A percentile compares a stretch with the other conserved stretches of the same genome.
Conservation (phyloP, 2,329 filamentous ascomycete species). For the Aureobasidium sp. region DNA sequence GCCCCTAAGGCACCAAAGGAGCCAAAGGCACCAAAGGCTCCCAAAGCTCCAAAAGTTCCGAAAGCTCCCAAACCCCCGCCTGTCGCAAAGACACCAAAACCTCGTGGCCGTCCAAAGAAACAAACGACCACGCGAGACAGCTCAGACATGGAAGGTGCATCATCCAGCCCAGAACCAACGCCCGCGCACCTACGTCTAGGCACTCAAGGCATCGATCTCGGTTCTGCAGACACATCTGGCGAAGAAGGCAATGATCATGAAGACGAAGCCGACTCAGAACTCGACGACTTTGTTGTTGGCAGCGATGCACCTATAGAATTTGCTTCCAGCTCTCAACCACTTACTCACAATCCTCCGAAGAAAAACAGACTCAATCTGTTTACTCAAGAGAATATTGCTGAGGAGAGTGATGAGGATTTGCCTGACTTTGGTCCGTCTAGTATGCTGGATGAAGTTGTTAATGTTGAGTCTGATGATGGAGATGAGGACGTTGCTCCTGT, state of each 20-base stretch:
- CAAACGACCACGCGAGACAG: background rate
- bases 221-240: constrained; percentile 35
- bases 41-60: background rate
- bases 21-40: constrained; percentile 13
- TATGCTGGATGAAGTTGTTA: background rate
- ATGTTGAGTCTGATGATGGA: background rate
- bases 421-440: background rate
- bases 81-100: background rate
- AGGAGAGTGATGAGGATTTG: constrained; percentile 13
- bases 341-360: constrained; percentile 1
- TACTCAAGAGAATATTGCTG: constrained; percentile 10
- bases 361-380: constrained; percentile 3
- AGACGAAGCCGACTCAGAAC: constrained; percentile 35
- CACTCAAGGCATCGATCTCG: constrained; percentile 31
- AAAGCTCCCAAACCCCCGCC: background rate
- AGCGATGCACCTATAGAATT: constrained; percentile 31
- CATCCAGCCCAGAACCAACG: constrained; percentile 26
- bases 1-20: constrained; percentile 13
- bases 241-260: constrained; percentile 29
- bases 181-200: constrained; percentile 26
- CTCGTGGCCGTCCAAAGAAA: constrained; percentile 1
- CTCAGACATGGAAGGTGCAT: constrained; percentile 24
- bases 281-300: constrained; percentile 36
- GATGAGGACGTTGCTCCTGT: background rate
- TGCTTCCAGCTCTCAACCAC: constrained; percentile 21